Percentiles rank a stretch among this genome's conserved stretches.
These are phyloP conservation scores for Lantana camara DNA, from an alignment of 257 asterid species.

Conservation along the genomic window DNA sequence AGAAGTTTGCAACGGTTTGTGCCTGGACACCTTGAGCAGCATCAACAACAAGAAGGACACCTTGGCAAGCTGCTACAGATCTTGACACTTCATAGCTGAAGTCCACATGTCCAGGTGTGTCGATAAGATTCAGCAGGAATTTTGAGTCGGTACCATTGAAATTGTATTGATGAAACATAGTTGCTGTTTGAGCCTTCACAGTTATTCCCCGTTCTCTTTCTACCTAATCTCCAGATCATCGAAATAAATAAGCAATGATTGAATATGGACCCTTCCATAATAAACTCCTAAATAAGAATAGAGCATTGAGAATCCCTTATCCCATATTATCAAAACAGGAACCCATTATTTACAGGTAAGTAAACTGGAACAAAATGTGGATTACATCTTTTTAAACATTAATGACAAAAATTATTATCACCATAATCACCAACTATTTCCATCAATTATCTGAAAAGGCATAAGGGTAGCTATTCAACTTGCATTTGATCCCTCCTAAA, in stretches of 20 bases:
- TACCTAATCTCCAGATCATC: constrained; percentile 54
- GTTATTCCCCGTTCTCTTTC: constrained; percentile 98
- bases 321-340: not conserved
- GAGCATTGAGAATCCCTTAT: constrained; percentile 5
- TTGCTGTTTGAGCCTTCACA: constrained; percentile 97
- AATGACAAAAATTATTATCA: no score
- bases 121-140: constrained; percentile 77
- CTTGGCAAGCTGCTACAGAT: constrained; percentile 98
- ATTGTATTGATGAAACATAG: constrained; percentile 82
- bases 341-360: not conserved
- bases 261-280: not conserved
- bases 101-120: constrained; percentile 99
- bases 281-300: constrained; percentile 1
- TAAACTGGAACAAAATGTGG: not conserved
- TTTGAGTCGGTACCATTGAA: constrained; percentile 53
- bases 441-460: constrained; percentile 7
- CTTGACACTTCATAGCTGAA: constrained; percentile 96
- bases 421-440: not conserved
- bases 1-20: constrained; percentile 95
- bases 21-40: constrained; percentile 99
- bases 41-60: constrained; percentile 92
- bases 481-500: constrained; percentile 12
- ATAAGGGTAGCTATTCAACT: not conserved
- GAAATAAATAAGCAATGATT: constrained; percentile 17
- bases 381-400: constrained; percentile 1